Evolutionary conservation across 2,329 filamentous ascomycete genomes (phyloP).

Genomic region (Stachybotrys echinatus): DNA sequence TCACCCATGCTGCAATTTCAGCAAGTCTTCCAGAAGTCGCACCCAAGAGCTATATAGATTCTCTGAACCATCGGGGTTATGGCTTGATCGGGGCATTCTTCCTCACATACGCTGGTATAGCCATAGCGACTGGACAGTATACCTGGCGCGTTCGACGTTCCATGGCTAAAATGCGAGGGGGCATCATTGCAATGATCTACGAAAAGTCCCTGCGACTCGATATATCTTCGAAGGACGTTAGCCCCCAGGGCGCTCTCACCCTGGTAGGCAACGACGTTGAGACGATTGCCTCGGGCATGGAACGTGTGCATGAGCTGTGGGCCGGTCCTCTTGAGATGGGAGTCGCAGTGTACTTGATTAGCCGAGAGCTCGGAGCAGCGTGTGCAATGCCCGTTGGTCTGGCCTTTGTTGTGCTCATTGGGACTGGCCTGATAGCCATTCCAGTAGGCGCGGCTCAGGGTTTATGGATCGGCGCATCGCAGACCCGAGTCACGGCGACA

Average conservation of each 20-base stretch:
- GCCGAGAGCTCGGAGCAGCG: conserved; percentile 31
- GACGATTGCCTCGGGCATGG: conserved; percentile 14
- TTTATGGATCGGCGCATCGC: conserved; percentile 43
- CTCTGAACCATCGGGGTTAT: conserved; percentile 13
- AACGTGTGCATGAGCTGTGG: conserved; percentile 15
- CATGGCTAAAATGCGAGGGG: conserved; percentile 18
- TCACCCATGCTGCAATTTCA: conserved; percentile 1
- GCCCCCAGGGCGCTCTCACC: conserved; percentile 15
- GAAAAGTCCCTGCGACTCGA: conserved; percentile 14
- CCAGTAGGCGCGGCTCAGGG: conserved; percentile 27
- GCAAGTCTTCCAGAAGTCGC: conserved; percentile 5
- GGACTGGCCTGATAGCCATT: conserved; percentile 19
- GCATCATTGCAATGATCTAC: conserved; percentile 18
- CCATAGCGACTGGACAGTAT: conserved; percentile 16
- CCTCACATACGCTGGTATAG: conserved; percentile 18
- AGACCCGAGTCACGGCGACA: conserved; percentile 42
- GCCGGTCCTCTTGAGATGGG: conserved; percentile 17
- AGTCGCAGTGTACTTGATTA: conserved; percentile 19
- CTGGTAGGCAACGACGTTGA: conserved; percentile 21
- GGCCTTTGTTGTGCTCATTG: conserved; percentile 31
- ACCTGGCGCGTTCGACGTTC: conserved; percentile 15
- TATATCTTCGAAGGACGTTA: conserved; percentile 11
- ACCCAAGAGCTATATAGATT: conserved; percentile 10
- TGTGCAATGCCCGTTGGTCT: conserved; percentile 37
- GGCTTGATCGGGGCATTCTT: conserved; percentile 20